phyloP scores from a whole-genome alignment of 257 asterid species.

The Linaria vulgaris region DNA sequence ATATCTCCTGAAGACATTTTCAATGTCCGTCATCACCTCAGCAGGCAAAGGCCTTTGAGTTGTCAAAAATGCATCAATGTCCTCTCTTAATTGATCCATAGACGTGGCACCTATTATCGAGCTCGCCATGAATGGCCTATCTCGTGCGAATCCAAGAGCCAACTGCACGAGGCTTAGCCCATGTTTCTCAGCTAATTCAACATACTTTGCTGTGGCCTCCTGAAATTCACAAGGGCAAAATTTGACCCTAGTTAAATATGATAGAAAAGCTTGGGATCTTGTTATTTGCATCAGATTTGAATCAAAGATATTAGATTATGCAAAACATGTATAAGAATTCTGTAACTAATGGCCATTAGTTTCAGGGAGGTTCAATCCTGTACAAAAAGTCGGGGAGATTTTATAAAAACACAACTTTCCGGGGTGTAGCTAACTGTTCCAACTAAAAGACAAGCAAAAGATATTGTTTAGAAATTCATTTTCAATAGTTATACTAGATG shows the following conservation, averaged over 20 bases:
- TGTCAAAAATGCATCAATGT: slow-evolving; percentile 65
- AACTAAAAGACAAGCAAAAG: too few species aligned
- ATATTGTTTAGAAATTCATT: too few species aligned
- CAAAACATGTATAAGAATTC: too few species aligned
- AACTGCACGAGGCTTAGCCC: slow-evolving; percentile 70
- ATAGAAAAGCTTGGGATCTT: not conserved
- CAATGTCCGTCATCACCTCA: slow-evolving; percentile 59
- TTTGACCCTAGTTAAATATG: not conserved
- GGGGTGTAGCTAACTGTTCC: too few species aligned
- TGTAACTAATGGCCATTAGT: too few species aligned
- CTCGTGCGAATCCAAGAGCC: slow-evolving; percentile 81
- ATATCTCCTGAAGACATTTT: slow-evolving; percentile 63
- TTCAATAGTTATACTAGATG: not conserved
- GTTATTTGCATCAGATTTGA: too few species aligned
- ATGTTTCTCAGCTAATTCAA: slow-evolving; percentile 73
- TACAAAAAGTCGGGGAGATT: too few species aligned
- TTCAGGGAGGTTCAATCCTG: too few species aligned
- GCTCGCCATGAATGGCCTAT: slow-evolving; percentile 74
- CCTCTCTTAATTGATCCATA: slow-evolving; percentile 70
- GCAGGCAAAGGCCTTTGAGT: slow-evolving; percentile 69
- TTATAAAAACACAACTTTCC: too few species aligned
- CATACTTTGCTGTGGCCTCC: slow-evolving; percentile 72
- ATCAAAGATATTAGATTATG: too few species aligned
- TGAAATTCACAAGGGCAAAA: slow-evolving; percentile 31
- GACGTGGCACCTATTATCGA: slow-evolving; percentile 81